A percentile compares a stretch with the other conserved stretches of the same genome.
Conservation (phyloP, 495 filamentous ascomycete species). For the Penicillium antarcticum region DNA sequence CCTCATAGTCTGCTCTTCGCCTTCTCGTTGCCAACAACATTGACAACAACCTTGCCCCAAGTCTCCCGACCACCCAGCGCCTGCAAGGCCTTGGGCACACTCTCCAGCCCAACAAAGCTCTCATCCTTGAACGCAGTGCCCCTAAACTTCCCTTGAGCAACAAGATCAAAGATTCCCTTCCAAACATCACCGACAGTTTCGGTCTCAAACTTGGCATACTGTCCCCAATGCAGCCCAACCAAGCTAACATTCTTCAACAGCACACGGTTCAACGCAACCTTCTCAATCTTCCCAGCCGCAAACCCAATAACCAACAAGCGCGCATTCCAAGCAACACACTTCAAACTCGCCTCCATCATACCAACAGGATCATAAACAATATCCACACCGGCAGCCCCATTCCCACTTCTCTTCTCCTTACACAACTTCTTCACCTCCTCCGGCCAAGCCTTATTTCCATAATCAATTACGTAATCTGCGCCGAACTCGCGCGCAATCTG, state of each 20-base stretch:
- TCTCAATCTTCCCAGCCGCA: conserved; percentile 84
- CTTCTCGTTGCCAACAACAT: conserved; percentile 64
- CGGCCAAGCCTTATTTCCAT: conserved; percentile 68
- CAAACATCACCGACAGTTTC: conserved; percentile 72
- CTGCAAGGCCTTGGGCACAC: conserved; percentile 70
- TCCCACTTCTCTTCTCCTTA: conserved; percentile 50
- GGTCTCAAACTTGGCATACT: conserved; percentile 70
- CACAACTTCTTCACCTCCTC: conserved; percentile 70
- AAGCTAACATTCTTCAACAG: conserved; percentile 91
- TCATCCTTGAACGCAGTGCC: conserved; percentile 79
- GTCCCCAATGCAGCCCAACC: conserved; percentile 89
- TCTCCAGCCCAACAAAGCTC: conserved; percentile 79
- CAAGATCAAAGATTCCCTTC: conserved; percentile 74
- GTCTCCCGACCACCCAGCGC: conserved; percentile 77
- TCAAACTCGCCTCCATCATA: conserved; percentile 76
- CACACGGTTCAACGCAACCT: conserved; percentile 86
- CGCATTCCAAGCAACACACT: conserved; percentile 90
- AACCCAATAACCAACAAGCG: conserved; percentile 86
- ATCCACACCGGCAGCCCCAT: conserved; percentile 69
- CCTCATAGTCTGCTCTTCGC: conserved; percentile 50
- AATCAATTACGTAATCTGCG: conserved; percentile 80
- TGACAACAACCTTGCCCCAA: conserved; percentile 95
- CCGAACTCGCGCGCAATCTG: conserved; percentile 75
- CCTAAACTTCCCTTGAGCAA: conserved; percentile 73
- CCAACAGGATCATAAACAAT: conserved; percentile 91